phyloP scores from a whole-genome alignment of 2,329 filamentous ascomycete species.

The Talaromyces islandicus region DNA sequence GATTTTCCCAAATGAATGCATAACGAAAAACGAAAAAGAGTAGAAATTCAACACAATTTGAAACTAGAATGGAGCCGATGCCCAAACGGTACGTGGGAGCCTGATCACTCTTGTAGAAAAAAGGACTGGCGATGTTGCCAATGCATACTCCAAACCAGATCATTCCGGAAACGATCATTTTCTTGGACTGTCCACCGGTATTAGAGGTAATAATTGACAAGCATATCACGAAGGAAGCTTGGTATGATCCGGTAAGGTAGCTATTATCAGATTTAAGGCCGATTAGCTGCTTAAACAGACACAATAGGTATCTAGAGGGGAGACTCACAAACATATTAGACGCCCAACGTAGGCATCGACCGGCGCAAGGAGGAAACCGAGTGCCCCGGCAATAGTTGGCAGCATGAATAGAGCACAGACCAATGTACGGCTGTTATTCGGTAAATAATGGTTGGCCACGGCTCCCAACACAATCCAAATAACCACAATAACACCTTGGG shows the following conservation, averaged over 20 bases:
- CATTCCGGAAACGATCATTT: slow-evolving; percentile 23
- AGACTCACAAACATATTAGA: slow-evolving; percentile 16
- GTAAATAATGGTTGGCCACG: slow-evolving; percentile 17
- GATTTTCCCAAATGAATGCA: slow-evolving; percentile 16
- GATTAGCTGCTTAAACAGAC: not conserved
- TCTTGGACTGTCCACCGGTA: slow-evolving; percentile 27
- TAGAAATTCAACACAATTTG: slow-evolving; percentile 14
- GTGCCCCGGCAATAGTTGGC: slow-evolving; percentile 16
- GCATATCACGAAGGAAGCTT: slow-evolving; percentile 23
- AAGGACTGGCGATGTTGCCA: slow-evolving; percentile 22
- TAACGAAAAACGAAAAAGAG: slow-evolving; percentile 13
- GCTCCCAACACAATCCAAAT: slow-evolving; percentile 17
- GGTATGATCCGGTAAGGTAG: slow-evolving; percentile 23
- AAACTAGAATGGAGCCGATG: slow-evolving; percentile 21
- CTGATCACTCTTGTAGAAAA: slow-evolving; percentile 22
- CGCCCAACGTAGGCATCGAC: slow-evolving; percentile 15
- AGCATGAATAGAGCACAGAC: slow-evolving; percentile 18
- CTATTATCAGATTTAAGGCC: slow-evolving; percentile 8
- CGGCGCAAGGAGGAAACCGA: slow-evolving; percentile 16
- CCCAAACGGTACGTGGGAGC: slow-evolving; percentile 20
- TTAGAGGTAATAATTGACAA: slow-evolving; percentile 25
- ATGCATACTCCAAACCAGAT: slow-evolving; percentile 21
- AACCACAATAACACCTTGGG: slow-evolving; percentile 30
- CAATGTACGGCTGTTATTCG: slow-evolving; percentile 15
- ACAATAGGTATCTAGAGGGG: not conserved